Evolutionary conservation across 768 basidiomycete species (phyloP).

Genomic region (Boletus speciosus): DNA sequence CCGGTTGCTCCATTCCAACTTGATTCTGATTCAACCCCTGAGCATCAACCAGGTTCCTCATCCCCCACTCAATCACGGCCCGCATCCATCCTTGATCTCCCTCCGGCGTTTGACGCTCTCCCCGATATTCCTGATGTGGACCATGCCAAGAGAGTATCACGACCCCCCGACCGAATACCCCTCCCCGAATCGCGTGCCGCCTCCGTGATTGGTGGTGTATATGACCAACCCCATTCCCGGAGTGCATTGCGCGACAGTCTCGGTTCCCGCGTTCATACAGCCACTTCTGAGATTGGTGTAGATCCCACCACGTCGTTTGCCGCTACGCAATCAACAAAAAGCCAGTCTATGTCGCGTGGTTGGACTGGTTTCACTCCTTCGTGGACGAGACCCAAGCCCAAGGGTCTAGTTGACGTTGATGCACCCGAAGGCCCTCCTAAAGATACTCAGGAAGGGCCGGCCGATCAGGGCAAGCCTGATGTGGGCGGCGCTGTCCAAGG

Average conservation of each 20-base stretch:
- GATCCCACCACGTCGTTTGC: constrained; percentile 7
- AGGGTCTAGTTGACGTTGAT: background rate
- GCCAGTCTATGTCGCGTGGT: constrained; percentile 4
- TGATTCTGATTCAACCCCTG: constrained; percentile 4
- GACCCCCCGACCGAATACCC: constrained; percentile 19
- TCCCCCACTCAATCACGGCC: constrained; percentile 10
- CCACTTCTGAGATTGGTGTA: constrained; percentile 24
- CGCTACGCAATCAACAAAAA: constrained; percentile 1
- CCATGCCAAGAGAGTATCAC: background rate
- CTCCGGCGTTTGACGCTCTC: constrained; percentile 9
- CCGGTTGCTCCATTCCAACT: constrained; percentile 2
- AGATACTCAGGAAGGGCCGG: background rate
- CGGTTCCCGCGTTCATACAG: constrained; percentile 15
- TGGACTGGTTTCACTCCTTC: background rate
- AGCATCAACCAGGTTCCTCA: background rate
- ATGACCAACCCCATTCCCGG: constrained; percentile 22
- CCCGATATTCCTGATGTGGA: constrained; percentile 20
- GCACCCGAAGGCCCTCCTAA: constrained; percentile 6
- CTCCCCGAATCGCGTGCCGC: constrained; percentile 31
- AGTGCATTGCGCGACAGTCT: constrained; percentile 9
- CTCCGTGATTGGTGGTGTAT: constrained; percentile 28
- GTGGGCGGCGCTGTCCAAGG: background rate
- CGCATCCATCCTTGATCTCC: constrained; percentile 8
- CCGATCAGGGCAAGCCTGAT: constrained; percentile 4
- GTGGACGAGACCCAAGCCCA: constrained; percentile 3